Conservation (phyloP, 306 rosid genomes). For the Hippophae tibetana region DNA sequence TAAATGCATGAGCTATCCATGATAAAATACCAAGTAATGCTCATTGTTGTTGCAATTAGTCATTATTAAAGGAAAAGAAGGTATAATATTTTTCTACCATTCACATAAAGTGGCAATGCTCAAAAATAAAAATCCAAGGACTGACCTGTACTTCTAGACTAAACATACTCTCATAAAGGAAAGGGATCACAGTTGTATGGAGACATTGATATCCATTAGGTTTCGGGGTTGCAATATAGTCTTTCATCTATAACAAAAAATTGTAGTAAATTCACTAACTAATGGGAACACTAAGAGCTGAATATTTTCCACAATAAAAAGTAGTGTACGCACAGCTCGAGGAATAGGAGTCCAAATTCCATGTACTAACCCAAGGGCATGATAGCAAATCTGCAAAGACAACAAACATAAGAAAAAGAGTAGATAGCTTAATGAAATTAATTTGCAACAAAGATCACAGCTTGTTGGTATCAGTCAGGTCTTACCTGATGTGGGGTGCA, state of each 20-base stretch:
- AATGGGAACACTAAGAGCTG: neutral
- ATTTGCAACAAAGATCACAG: constrained; percentile 13
- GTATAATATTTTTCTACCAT: constrained; percentile 1
- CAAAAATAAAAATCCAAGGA: constrained; percentile 10
- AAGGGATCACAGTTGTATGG: constrained; percentile 89
- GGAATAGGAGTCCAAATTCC: constrained; percentile 98
- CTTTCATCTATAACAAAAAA: constrained; percentile 57
- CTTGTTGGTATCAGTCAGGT: constrained; percentile 13
- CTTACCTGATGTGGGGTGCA: constrained; percentile 82
- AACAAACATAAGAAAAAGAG: constrained; percentile 19
- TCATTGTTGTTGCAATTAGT: neutral
- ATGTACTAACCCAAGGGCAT: constrained; percentile 87
- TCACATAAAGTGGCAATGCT: constrained; percentile 7
- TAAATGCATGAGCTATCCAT: neutral
- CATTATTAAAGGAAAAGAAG: neutral
- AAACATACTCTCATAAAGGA: constrained; percentile 90
- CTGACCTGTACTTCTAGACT: constrained; percentile 93
- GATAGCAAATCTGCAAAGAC: constrained; percentile 81
- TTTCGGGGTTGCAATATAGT: constrained; percentile 94
- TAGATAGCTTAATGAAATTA: constrained; percentile 6
- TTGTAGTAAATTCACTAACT: constrained; percentile 1
- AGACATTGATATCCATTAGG: constrained; percentile 99
- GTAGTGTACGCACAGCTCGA: constrained; percentile 66
- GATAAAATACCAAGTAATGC: neutral
- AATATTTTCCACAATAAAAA: constrained; percentile 23